Conservation (phyloP, 805 yeast species). For the Candida tammaniensis region DNA sequence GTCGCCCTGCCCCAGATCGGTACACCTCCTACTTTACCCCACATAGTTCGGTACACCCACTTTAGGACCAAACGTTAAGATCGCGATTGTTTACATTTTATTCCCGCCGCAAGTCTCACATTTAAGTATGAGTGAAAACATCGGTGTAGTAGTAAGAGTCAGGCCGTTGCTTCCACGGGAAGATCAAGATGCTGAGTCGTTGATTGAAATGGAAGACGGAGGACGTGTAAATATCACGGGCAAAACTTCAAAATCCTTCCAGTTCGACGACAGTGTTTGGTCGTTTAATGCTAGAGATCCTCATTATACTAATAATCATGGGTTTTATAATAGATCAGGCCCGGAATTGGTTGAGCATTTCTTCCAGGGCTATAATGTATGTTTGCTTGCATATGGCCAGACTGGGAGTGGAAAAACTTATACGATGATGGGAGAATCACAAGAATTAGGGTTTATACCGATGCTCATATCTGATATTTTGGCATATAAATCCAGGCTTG, state of each 20-base stretch:
- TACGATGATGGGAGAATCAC: constrained; percentile 40
- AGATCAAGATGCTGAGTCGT: constrained; percentile 13
- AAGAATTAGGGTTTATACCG: constrained; percentile 36
- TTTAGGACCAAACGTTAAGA: no score
- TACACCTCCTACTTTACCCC: no score
- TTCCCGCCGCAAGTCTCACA: no score
- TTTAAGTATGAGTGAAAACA: constrained; percentile 12
- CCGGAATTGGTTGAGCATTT: constrained; percentile 52
- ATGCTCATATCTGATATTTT: constrained; percentile 53
- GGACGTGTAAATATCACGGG: constrained; percentile 13
- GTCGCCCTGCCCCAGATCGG: no score
- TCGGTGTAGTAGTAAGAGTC: constrained; percentile 52
- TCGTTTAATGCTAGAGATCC: constrained; percentile 13
- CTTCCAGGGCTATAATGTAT: constrained; percentile 41
- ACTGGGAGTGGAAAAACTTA: constrained; percentile 43
- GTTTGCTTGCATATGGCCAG: constrained; percentile 43
- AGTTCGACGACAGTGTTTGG: constrained; percentile 21
- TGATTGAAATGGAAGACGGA: constrained; percentile 27
- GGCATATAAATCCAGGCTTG: constrained; percentile 33
- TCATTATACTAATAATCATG: constrained; percentile 46
- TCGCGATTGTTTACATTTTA: no score
- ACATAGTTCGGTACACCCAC: no score
- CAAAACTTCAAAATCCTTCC: constrained; percentile 7
- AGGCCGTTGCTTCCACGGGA: constrained; percentile 44
- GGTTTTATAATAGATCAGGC: constrained; percentile 55